phyloP scores from a whole-genome alignment of 768 basidiomycete genomes.

The Sporobolomyces roseus region DNA sequence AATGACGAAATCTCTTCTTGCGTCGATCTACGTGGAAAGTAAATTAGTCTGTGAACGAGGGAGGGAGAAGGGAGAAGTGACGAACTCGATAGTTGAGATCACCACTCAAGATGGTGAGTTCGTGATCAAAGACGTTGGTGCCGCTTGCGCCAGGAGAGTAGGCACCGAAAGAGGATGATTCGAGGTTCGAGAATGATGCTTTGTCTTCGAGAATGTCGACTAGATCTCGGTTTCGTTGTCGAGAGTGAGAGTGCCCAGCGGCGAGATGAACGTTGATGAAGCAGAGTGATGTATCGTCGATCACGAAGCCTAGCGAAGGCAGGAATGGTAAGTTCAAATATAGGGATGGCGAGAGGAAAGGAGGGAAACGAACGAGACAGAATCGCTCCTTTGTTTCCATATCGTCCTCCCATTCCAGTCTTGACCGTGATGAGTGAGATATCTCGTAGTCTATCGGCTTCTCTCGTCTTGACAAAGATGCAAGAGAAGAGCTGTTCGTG shows the following conservation, averaged over 20 bases:
- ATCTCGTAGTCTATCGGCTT: conserved; percentile 55
- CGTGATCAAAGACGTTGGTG: conserved; percentile 87
- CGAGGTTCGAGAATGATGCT: conserved; percentile 58
- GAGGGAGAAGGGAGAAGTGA: not conserved
- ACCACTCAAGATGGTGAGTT: conserved; percentile 79
- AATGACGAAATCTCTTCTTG: conserved; percentile 76
- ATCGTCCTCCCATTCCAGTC: conserved; percentile 83
- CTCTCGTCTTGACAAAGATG: conserved; percentile 59
- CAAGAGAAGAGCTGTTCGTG: conserved; percentile 60
- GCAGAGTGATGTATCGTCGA: conserved; percentile 89
- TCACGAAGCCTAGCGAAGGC: conserved; percentile 59
- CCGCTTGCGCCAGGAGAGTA: conserved; percentile 91
- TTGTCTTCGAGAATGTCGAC: conserved; percentile 82
- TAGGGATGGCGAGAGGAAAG: not conserved
- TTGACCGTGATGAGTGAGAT: conserved; percentile 73
- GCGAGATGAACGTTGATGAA: conserved; percentile 93
- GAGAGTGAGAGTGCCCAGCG: conserved; percentile 77
- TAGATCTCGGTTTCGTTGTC: conserved; percentile 79
- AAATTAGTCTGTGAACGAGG: not conserved
- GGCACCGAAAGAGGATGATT: conserved; percentile 56
- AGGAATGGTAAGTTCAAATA: not conserved
- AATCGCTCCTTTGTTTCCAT: conserved; percentile 77
- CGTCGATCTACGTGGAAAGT: conserved; percentile 80
- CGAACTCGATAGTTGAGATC: conserved; percentile 84
- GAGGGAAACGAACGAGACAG: conserved; percentile 24